A percentile compares a stretch with the other conserved stretches of the same genome.
Evolutionary conservation across 2,329 filamentous ascomycete genomes (phyloP).

Genomic region (Cladosporium phlei): DNA sequence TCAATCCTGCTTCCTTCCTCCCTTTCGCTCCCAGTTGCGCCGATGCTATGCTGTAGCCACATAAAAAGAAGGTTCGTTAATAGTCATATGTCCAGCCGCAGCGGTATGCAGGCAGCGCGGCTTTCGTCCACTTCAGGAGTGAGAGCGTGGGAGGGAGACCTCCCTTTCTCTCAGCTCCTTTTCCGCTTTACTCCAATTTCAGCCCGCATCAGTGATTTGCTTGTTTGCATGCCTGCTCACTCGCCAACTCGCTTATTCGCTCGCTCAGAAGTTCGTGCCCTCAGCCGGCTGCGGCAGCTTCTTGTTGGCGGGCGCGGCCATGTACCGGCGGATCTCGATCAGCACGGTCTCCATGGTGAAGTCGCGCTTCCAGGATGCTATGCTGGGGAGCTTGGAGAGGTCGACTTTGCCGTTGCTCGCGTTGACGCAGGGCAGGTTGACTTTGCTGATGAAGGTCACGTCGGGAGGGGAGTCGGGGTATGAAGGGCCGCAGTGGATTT

Average conservation of each 20-base stretch:
- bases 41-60: slow-evolving; percentile 13
- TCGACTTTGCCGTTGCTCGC: slow-evolving; percentile 77
- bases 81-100: slow-evolving; percentile 10
- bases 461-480: slow-evolving; percentile 88
- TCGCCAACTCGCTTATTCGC: not conserved
- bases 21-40: slow-evolving; percentile 4
- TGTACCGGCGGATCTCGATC: slow-evolving; percentile 80
- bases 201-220: not conserved
- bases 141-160: no score
- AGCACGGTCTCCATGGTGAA: slow-evolving; percentile 94
- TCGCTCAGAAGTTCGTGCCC: slow-evolving; percentile 54
- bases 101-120: slow-evolving; percentile 3
- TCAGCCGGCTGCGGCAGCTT: slow-evolving; percentile 92
- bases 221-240: not conserved
- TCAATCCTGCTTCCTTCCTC: not conserved
- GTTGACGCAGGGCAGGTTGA: slow-evolving; percentile 96
- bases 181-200: not conserved
- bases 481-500: slow-evolving; percentile 85
- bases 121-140: no score
- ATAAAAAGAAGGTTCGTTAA: slow-evolving; percentile 12
- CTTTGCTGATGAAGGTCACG: slow-evolving; percentile 86
- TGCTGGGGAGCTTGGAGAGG: slow-evolving; percentile 73
- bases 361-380: slow-evolving; percentile 85
- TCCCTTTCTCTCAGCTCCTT: not conserved
- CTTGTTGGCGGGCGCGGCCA: slow-evolving; percentile 88